Base-by-base conservation (phyloP, 2,329 filamentous ascomycete species). In the Penicillium fuscoglaucum region DNA sequence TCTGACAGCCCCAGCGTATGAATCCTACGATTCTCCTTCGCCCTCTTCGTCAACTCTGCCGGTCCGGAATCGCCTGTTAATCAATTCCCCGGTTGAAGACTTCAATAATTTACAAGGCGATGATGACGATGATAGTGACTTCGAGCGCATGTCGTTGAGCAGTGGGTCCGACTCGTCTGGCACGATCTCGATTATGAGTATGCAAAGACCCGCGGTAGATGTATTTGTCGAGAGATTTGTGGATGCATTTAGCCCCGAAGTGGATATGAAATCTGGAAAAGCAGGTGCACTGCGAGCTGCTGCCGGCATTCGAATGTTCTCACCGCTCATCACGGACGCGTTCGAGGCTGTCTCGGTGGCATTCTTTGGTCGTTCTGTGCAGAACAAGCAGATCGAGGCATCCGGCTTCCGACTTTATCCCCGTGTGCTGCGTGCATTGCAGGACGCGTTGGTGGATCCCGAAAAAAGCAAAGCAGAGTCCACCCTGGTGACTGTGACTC, bases 271-370 rank as follows among this genome's bases (percentile, higher is more conserved):
- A 31, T 66, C 70, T 5, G 74, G 74, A 5, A 69, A 67, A 21
- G 73, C 74, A 4, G 73, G 72, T 21, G 74, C 74, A 17, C 51
- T 76, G 19, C 70, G 74, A 35, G 69, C 70, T 13, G 74, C 73
- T 5, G 74, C 74, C 0, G 70, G 65, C 15, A 76, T 76, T 46
- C 72, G 74, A 49, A 76, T 76, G 72, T 76, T 76, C 39, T 76
- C 74, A 0, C 73, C 74, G 3, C 65, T 76, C 13, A 69, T 76
- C 10, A 64, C 64, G 2, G 72, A 74, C 52, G 74, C 74, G 0
- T 76, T 74, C 50, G 69, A 75, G 45, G 70, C 72, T 9, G 74
- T 76, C 1, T 74, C 74, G 3, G 63, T 74, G n/a, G 71, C 72
- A 0, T 76, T 75, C 41, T 75, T 74, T 60, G 74, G 74, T n/a